Percentiles rank a stretch among this genome's conserved stretches.
Conservation (phyloP, 208 protist species). For the Acanthamoeba castellanii region DNA sequence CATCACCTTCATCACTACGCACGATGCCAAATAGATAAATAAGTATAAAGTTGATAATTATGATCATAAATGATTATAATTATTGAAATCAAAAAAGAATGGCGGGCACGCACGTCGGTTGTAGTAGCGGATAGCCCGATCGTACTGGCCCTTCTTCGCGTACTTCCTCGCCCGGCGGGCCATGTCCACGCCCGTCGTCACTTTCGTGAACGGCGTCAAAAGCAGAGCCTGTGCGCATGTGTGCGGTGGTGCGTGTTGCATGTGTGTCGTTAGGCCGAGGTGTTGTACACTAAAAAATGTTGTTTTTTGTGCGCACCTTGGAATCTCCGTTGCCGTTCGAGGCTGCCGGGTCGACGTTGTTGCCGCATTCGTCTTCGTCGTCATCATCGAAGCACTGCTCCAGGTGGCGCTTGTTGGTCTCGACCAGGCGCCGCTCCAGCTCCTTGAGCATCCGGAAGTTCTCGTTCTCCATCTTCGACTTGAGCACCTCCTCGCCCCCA, state of each 20-base stretch:
- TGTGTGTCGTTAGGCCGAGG: not conserved
- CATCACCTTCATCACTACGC: not conserved
- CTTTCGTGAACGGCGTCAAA: not conserved
- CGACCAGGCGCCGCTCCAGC: not conserved
- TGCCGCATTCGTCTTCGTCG: not conserved
- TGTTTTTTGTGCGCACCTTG: not conserved
- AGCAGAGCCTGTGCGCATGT: not conserved
- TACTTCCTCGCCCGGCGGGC: slow-evolving; percentile 21
- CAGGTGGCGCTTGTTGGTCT: not conserved
- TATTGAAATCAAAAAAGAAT: not conserved
- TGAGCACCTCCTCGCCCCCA: not conserved
- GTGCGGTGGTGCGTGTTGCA: not conserved
- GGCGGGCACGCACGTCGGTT: not conserved
- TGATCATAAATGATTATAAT: not conserved
- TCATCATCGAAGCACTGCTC: slow-evolving; percentile 3
- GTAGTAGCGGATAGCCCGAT: slow-evolving; percentile 41
- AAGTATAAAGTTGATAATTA: not conserved
- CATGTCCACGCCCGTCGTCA: slow-evolving; percentile 12
- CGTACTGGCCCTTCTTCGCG: not conserved
- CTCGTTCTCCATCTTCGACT: not conserved
- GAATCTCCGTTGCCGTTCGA: not conserved
- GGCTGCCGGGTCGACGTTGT: not conserved
- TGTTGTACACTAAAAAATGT: not conserved
- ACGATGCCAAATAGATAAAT: not conserved
- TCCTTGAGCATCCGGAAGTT: not conserved